Conservation (phyloP, 148 eudicot genomes). For the Cornus controversa region DNA sequence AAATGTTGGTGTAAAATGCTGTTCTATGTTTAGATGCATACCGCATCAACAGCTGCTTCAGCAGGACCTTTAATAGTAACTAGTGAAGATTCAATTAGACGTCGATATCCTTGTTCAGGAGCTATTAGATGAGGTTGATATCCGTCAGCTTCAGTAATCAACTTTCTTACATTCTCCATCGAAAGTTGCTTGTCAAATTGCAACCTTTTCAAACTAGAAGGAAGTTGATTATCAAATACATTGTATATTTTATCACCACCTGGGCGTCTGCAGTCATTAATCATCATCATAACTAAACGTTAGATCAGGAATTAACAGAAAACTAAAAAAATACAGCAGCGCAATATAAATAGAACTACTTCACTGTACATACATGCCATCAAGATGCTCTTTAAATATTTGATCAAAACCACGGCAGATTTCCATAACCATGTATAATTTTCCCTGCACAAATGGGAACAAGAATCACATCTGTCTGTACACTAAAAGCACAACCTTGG, state of each 20-base stretch:
- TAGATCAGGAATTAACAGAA: neutral
- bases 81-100: conserved; percentile 29
- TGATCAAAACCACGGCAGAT: conserved; percentile 92
- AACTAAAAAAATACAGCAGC: neutral
- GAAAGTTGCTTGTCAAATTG: conserved; percentile 34
- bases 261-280: conserved; percentile 24
- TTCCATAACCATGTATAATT: conserved; percentile 92
- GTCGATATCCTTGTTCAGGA: conserved; percentile 35
- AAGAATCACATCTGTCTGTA: neutral
- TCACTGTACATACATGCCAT: conserved; percentile 72
- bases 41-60: conserved; percentile 31
- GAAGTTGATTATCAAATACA: conserved; percentile 37
- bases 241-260: conserved; percentile 29
- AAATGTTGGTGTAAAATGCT: neutral
- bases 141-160: conserved; percentile 36
- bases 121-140: conserved; percentile 37
- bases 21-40: conserved; percentile 11
- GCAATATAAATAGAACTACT: neutral
- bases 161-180: conserved; percentile 27
- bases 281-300: neutral
- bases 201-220: conserved; percentile 31
- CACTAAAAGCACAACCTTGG: neutral
- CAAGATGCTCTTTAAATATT: conserved; percentile 97
- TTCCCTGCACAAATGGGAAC: conserved; percentile 59
- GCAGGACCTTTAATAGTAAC: conserved; percentile 27